Base-by-base conservation (phyloP, 2,329 filamentous ascomycete species). In the Fusarium bulbicola region DNA sequence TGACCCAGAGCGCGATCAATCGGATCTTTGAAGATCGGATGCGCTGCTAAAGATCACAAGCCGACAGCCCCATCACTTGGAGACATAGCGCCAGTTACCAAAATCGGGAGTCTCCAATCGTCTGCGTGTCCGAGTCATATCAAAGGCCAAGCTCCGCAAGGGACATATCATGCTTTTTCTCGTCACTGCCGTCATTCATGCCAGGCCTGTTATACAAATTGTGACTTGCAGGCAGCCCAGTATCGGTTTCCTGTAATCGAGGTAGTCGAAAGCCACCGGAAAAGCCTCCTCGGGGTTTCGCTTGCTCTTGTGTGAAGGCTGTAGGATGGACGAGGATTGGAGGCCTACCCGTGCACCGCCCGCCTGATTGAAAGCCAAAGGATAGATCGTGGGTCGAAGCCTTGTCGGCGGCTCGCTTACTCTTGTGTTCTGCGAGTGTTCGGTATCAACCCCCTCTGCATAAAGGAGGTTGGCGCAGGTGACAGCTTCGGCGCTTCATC, bases 251-350 rank as follows among this genome's bases (percentile, higher is more conserved):
- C 26, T 76, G 59, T 13, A 32, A 34, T 34, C 4, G 66, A 63
- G n/a, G 59, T 39, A 50, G 52, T 30, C 13, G 58, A 67, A 24
- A 60, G 26, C 45, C 82, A 83, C 36, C 3, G 14, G 32, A 34
- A 34, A 34, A 65, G 7, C 74, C 73, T 54, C 76, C 79, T 36
- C 82, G 74, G 32, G 80, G 78, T 24, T 77, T 78, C 10, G 73
- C 69, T 65, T 83, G 80, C 66, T 84, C 82, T 50, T 84, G 79
- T 45, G 78, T 68, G 12, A 7, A 43, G 6, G 3, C 10, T 24
- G n/a, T 43, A 24, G 0, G 40, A 24, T 11, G 0, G 14, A 7
- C 2, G 15, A 24, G 15, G n/a, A 16, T 11, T 16, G 6, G 32
- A 15, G 13, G 12, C 14, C 32, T 15, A 7, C 32, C 32, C 1